Evolutionary conservation across 1,139 yeast species (phyloP), one percentile per base, ranked within the genome.

Genomic region (Yamadazyma aaseri): DNA sequence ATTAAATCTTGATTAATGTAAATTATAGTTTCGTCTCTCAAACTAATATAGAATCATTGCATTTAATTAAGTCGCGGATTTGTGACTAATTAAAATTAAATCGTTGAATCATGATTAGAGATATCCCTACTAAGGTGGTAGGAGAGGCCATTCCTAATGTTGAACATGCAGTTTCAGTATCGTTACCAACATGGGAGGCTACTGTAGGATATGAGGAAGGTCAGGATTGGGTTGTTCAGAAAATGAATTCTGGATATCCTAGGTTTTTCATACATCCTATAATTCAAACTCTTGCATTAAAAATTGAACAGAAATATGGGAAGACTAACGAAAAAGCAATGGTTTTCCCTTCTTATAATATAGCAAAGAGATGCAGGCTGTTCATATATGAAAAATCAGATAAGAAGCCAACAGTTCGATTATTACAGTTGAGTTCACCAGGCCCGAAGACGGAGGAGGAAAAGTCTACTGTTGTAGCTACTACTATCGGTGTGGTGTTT

Each of bases 161-260:
- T 1, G 80, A 83, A 5, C 97, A 90, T 58, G 97, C 97, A 0
- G 96, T 90, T 1, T 85, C 95, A 7, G 97, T 90, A 31, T 84
- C 96, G 1, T 70, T 90, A 30, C 97, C 97, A 5, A 85, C 96
- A 0, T 90, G 97, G 97, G 86, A 79, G 34, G 89, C 95, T 23
- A 86, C 86, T 9, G 86, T 90, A 3, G 96, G 87, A 5, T 90
- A 90, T 52, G 97, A 90, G 58, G 94, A 86, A 58, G 96, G 96
- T 8, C 79, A 84, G 51, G 81, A 74, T 13, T 82, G 92, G 86
- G 90, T 90, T 4, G 79, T 81, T n/a, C 63, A 70, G 31, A 78
- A 79, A 53, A 84, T 90, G 94, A 69, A 69, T 37, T 78, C 92
- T 2, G 97, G 97, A 1, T 90, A 90, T 57, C 97, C 97, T 2